A percentile compares a stretch with the other conserved stretches of the same genome.
Evolutionary conservation across 2,329 filamentous ascomycete species (phyloP).

Genomic region (Chrysoporthe austroafricana): DNA sequence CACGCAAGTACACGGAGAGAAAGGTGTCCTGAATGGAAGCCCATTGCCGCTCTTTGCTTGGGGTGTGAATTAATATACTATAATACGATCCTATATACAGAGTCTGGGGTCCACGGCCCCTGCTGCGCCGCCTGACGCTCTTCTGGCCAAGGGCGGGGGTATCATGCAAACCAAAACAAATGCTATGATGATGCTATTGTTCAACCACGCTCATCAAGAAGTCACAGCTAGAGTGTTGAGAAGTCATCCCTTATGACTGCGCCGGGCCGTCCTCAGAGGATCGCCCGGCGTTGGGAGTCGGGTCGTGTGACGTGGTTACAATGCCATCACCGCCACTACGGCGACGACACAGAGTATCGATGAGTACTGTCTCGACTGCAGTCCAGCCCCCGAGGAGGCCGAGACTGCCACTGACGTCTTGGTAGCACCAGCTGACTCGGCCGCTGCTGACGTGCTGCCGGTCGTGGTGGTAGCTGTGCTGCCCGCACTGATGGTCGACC

Average conservation of each 20-base stretch:
- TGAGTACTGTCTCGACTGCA: constrained; percentile 16
- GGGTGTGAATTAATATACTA: constrained; percentile 24
- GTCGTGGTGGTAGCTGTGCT: constrained; percentile 16
- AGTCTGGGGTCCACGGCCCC: constrained; percentile 5
- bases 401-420: constrained; percentile 34
- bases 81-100: constrained; percentile 28
- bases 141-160: constrained; percentile 21
- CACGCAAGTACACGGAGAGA: background rate
- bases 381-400: constrained; percentile 31
- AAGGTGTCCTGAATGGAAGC: constrained; percentile 20
- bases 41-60: background rate
- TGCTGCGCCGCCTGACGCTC: constrained; percentile 11
- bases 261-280: background rate
- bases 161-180: constrained; percentile 23
- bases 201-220: background rate
- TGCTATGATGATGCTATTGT: constrained; percentile 4
- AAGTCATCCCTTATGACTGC: background rate
- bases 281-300: background rate
- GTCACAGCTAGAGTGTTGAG: background rate
- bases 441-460: constrained; percentile 31
- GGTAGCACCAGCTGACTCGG: constrained; percentile 31
- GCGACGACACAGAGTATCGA: constrained; percentile 33
- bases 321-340: constrained; percentile 33
- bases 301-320: constrained; percentile 8
- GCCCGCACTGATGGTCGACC: constrained; percentile 13